These are phyloP conservation scores for Ceratocystis eucalypticola DNA, from an alignment of 2,329 filamentous ascomycete genomes.

Conservation along the genomic window DNA sequence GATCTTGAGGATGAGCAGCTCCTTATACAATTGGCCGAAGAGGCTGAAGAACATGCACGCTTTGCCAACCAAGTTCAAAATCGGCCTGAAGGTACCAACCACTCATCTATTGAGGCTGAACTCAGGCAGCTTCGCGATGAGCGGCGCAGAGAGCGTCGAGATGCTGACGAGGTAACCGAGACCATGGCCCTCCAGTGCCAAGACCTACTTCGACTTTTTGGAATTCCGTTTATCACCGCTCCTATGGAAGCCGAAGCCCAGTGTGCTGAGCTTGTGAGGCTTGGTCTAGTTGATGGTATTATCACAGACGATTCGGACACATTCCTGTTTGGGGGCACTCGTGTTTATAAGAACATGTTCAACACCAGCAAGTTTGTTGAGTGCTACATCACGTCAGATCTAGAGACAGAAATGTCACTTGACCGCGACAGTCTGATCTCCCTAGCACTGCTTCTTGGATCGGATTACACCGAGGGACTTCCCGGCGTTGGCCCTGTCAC, in stretches of 20 bases:
- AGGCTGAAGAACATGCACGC: slow-evolving; percentile 85
- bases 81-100: slow-evolving; percentile 54
- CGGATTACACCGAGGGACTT: slow-evolving; percentile 88
- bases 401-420: slow-evolving; percentile 80
- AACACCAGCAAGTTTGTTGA: slow-evolving; percentile 97
- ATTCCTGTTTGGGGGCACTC: slow-evolving; percentile 89
- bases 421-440: slow-evolving; percentile 77
- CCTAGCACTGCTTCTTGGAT: slow-evolving; percentile 80
- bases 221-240: slow-evolving; percentile 88
- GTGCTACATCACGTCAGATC: slow-evolving; percentile 72
- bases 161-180: slow-evolving; percentile 92
- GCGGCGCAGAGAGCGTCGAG: slow-evolving; percentile 88
- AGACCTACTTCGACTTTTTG: slow-evolving; percentile 76
- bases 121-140: slow-evolving; percentile 78
- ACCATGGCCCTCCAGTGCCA: slow-evolving; percentile 95
- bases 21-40: slow-evolving; percentile 69
- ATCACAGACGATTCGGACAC: slow-evolving; percentile 96
- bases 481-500: slow-evolving; percentile 87
- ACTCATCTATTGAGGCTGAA: slow-evolving; percentile 72
- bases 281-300: slow-evolving; percentile 90
- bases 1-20: slow-evolving; percentile 90
- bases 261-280: slow-evolving; percentile 74
- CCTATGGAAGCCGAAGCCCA: slow-evolving; percentile 99
- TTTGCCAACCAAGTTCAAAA: slow-evolving; percentile 82
- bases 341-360: slow-evolving; percentile 99